phyloP scores from a whole-genome alignment of 345 rosid species.

The Angophora floribunda region DNA sequence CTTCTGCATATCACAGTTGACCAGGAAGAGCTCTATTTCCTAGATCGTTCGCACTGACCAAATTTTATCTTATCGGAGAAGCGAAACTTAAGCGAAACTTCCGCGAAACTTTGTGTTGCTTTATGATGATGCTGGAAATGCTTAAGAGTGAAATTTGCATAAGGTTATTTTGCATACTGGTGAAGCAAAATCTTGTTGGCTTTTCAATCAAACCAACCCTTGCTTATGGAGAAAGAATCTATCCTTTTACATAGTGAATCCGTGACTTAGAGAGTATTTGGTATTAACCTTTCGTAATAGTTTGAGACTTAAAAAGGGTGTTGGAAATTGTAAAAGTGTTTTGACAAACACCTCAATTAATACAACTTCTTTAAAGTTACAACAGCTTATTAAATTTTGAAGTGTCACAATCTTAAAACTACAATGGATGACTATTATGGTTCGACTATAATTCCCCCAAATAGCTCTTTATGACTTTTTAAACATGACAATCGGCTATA shows the following conservation, averaged over 20 bases:
- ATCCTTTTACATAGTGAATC: not conserved
- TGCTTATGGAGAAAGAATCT: not conserved
- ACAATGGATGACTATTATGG: not conserved
- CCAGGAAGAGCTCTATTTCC: not conserved
- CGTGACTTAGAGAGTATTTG: not conserved
- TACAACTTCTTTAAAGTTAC: not conserved
- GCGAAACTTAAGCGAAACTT: not conserved
- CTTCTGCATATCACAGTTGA: not conserved
- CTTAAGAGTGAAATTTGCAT: not conserved
- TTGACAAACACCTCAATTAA: not conserved
- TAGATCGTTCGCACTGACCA: not conserved
- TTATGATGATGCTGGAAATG: not conserved
- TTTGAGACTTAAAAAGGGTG: not conserved
- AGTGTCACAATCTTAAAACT: not conserved
- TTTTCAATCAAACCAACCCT: not conserved
- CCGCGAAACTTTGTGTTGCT: not conserved
- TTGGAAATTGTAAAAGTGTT: not conserved
- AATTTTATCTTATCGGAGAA: not conserved
- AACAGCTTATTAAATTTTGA: not conserved
- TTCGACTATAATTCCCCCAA: not conserved
- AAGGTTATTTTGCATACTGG: not conserved
- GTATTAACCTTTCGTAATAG: accelerated
- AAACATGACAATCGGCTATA: not conserved
- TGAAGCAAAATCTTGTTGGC: not conserved
- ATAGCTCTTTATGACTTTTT: not conserved